Conservation (phyloP, 805 yeast species). For the Yueomyces sinensis region DNA sequence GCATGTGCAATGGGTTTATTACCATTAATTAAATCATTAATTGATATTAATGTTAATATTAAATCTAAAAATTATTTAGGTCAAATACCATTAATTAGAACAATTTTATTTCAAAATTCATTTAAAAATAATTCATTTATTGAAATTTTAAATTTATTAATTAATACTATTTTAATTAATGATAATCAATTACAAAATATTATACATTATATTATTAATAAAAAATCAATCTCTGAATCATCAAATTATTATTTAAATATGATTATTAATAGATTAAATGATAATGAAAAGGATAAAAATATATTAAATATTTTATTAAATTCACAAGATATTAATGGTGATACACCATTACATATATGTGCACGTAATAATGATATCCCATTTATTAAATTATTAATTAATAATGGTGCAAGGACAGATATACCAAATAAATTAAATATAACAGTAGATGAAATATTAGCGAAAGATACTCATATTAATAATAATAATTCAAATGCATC, state of each 20-base stretch:
- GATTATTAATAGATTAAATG: slow-evolving; percentile 57
- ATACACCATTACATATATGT: slow-evolving; percentile 79
- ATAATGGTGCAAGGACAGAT: slow-evolving; percentile 27
- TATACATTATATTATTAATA: slow-evolving; percentile 68
- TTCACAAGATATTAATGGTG: slow-evolving; percentile 66
- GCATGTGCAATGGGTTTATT: slow-evolving; percentile 89
- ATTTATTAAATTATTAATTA: slow-evolving; percentile 14
- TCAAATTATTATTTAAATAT: slow-evolving; percentile 73
- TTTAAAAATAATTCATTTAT: slow-evolving; percentile 75
- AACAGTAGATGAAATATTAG: slow-evolving; percentile 10
- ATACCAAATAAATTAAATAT: slow-evolving; percentile 31
- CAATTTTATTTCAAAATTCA: slow-evolving; percentile 78
- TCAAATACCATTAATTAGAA: slow-evolving; percentile 74
- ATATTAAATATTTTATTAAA: slow-evolving; percentile 40
- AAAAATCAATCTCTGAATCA: slow-evolving; percentile 60
- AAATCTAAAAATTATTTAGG: slow-evolving; percentile 54
- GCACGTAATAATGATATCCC: slow-evolving; percentile 58
- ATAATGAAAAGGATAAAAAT: slow-evolving; percentile 45
- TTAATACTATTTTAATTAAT: slow-evolving; percentile 59
- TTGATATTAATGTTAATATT: slow-evolving; percentile 55
- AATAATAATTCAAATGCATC: slow-evolving; percentile 17
- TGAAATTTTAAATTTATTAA: slow-evolving; percentile 57
- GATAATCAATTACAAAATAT: slow-evolving; percentile 67
- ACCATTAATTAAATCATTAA: slow-evolving; percentile 58
- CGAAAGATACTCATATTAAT: background rate